phyloP scores from a whole-genome alignment of 768 basidiomycete species.

The Leccinum sublutescens region DNA sequence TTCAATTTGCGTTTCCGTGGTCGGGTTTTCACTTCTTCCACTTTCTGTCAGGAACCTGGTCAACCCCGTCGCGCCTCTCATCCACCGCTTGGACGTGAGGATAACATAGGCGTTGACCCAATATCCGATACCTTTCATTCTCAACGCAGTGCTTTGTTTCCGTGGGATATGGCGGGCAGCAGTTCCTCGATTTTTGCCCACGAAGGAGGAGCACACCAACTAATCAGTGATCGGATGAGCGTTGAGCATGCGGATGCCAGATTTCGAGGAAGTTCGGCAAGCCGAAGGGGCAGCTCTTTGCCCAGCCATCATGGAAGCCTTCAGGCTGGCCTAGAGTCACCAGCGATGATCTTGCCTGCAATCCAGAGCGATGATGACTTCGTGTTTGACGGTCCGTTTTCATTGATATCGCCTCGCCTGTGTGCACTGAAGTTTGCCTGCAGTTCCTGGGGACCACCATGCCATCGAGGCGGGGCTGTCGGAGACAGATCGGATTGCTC shows the following conservation, averaged over 20 bases:
- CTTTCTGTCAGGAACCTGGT: constrained; percentile 64
- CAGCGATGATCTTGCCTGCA: constrained; percentile 37
- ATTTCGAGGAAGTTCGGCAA: constrained; percentile 53
- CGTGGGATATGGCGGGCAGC: constrained; percentile 79
- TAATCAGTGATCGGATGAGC: constrained; percentile 45
- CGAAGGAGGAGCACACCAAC: constrained; percentile 30
- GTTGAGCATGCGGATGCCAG: constrained; percentile 53
- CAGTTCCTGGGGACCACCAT: constrained; percentile 30
- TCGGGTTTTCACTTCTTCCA: constrained; percentile 16
- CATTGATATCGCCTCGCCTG: neutral
- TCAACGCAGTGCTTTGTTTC: constrained; percentile 70
- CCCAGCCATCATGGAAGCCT: constrained; percentile 47
- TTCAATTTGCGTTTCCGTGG: neutral
- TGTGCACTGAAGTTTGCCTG: constrained; percentile 17
- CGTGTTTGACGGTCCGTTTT: constrained; percentile 56
- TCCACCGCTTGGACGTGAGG: constrained; percentile 49
- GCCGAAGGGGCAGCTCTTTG: constrained; percentile 59
- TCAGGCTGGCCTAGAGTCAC: constrained; percentile 46
- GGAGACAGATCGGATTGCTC: constrained; percentile 51
- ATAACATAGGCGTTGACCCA: constrained; percentile 47
- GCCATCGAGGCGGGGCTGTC: constrained; percentile 50
- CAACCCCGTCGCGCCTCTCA: constrained; percentile 76
- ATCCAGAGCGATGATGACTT: constrained; percentile 61
- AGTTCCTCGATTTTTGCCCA: constrained; percentile 53
- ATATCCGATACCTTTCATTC: constrained; percentile 45